A percentile compares a stretch with the other conserved stretches of the same genome.
These are phyloP conservation scores for Lentinula guzmanii DNA, from an alignment of 768 basidiomycete species.

Conservation along the genomic window DNA sequence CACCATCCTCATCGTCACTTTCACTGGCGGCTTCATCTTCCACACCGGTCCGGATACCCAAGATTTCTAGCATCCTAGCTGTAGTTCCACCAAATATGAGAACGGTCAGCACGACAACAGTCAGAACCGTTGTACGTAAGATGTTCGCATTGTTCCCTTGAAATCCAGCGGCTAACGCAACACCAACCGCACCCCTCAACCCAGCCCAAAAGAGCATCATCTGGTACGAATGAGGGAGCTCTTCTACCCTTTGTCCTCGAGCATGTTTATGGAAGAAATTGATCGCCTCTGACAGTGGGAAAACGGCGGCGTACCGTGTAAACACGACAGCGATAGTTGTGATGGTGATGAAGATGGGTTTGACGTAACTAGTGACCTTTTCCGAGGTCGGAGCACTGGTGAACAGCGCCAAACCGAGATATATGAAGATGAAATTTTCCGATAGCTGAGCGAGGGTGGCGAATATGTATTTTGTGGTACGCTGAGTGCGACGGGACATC, in stretches of 20 bases:
- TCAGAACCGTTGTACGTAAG: conserved; percentile 87
- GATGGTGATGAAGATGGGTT: conserved; percentile 91
- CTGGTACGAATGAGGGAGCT: conserved; percentile 95
- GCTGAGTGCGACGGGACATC: conserved; percentile 93
- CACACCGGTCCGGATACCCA: conserved; percentile 94
- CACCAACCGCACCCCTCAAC: conserved; percentile 92
- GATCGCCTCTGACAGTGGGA: conserved; percentile 91
- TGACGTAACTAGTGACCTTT: conserved; percentile 79
- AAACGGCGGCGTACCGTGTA: conserved; percentile 93
- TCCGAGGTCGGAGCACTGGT: conserved; percentile 77
- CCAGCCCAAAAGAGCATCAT: conserved; percentile 99
- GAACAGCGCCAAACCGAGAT: conserved; percentile 96
- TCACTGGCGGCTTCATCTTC: conserved; percentile 78
- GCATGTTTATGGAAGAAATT: conserved; percentile 85
- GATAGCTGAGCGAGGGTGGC: conserved; percentile 89
- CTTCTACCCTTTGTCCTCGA: conserved; percentile 81
- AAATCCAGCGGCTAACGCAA: conserved; percentile 95
- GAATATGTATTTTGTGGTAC: conserved; percentile 94
- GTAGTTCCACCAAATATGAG: conserved; percentile 97
- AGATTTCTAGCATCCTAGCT: conserved; percentile 89
- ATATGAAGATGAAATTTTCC: conserved; percentile 99
- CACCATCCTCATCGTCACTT: conserved; percentile 47
- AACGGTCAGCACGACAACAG: conserved; percentile 93
- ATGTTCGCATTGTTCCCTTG: conserved; percentile 90
- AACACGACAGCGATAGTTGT: conserved; percentile 90